Evolutionary conservation across 2,329 filamentous ascomycete genomes (phyloP).

Genomic region (Coniella lustricola): DNA sequence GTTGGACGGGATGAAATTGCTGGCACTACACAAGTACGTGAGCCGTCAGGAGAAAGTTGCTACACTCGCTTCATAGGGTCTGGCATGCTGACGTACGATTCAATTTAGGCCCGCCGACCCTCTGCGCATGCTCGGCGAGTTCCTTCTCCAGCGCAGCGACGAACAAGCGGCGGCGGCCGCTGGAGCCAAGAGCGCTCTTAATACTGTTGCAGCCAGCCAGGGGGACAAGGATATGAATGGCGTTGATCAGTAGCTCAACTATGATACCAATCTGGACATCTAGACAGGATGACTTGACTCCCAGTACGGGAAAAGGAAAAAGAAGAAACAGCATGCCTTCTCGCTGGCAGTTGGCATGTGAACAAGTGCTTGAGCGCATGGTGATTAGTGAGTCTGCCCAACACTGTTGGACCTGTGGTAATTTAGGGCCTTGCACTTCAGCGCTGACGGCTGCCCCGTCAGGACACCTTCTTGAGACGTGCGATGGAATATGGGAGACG

Average conservation of each 20-base stretch:
- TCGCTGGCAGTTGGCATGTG: no score
- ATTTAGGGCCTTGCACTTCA: no score
- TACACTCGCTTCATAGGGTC: neutral
- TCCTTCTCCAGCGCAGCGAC: conserved; percentile 58
- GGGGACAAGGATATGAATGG: conserved; percentile 9
- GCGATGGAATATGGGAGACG: no score
- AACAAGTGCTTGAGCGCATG: no score
- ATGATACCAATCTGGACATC: no score
- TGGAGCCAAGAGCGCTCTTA: neutral
- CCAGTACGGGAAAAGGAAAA: no score
- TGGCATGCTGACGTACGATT: conserved; percentile 1
- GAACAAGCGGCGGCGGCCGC: conserved; percentile 45
- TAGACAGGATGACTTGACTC: no score
- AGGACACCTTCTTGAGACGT: no score
- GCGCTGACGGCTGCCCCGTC: no score
- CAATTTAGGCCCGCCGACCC: conserved; percentile 56
- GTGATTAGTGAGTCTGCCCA: no score
- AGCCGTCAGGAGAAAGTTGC: neutral
- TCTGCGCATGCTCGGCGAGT: conserved; percentile 62
- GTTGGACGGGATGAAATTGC: conserved; percentile 66
- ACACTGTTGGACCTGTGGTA: no score
- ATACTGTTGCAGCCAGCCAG: neutral
- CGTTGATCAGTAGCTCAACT: conserved; percentile 5
- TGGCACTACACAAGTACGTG: conserved; percentile 65
- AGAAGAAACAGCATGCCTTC: no score